A percentile compares a stretch with the other conserved stretches of the same genome.
Conservation (phyloP, 139 green algal genomes). For the Ostreobium quekettii region DNA sequence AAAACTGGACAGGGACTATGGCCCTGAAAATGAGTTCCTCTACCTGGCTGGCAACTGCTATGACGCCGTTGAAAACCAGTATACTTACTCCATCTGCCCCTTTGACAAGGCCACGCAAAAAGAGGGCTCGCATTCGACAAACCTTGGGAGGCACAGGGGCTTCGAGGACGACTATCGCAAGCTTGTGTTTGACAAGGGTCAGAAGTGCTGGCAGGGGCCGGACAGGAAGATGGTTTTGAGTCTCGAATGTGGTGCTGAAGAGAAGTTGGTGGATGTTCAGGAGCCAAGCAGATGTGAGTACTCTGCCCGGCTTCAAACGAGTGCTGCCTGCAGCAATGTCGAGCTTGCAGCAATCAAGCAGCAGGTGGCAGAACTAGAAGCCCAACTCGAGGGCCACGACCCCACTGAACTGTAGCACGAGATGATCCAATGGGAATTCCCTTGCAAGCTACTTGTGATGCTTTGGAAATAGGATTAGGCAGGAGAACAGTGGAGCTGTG, state of each 20-base stretch:
- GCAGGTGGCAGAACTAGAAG: slow-evolving; percentile 21
- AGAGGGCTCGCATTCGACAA: slow-evolving; percentile 39
- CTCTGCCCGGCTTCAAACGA: slow-evolving; percentile 44
- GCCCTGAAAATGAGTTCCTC: slow-evolving; percentile 2
- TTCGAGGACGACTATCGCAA: slow-evolving; percentile 35
- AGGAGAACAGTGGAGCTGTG: too few species aligned
- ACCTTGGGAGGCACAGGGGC: slow-evolving; percentile 54
- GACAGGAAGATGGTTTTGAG: slow-evolving; percentile 48
- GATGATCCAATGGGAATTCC: too few species aligned
- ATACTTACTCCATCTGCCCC: slow-evolving; percentile 46
- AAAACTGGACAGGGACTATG: slow-evolving; percentile 11
- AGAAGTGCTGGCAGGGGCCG: slow-evolving; percentile 62
- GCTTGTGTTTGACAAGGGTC: slow-evolving; percentile 45
- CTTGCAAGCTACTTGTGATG: too few species aligned
- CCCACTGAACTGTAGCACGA: too few species aligned
- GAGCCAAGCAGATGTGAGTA: slow-evolving; percentile 79
- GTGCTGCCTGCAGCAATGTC: slow-evolving; percentile 46
- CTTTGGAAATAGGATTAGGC: too few species aligned
- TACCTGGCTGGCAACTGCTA: slow-evolving; percentile 12
- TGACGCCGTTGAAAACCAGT: not conserved
- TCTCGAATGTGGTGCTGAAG: slow-evolving; percentile 49
- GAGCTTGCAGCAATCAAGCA: slow-evolving; percentile 19
- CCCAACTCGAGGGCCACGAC: too few species aligned
- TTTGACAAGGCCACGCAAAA: slow-evolving; percentile 59
- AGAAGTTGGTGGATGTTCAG: slow-evolving; percentile 45